These are phyloP conservation scores for Talaromyces nanjingensis DNA, from an alignment of 495 filamentous ascomycete genomes.

Conservation along the genomic window DNA sequence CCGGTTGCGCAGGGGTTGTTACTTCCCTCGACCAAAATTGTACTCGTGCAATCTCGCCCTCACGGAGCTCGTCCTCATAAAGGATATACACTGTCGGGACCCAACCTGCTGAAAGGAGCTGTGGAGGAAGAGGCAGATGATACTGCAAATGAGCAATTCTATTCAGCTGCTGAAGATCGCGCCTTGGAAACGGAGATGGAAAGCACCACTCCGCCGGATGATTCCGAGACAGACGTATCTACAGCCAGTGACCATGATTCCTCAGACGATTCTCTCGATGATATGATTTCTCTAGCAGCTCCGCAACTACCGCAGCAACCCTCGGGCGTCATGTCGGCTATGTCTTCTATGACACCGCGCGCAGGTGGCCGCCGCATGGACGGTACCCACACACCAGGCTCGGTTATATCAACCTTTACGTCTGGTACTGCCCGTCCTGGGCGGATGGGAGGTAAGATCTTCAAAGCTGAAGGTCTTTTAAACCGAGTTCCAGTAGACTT, in stretches of 20 bases:
- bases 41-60: conserved; percentile 56
- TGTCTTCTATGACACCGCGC: conserved; percentile 65
- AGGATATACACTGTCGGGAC: conserved; percentile 18
- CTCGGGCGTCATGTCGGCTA: conserved; percentile 62
- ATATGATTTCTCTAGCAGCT: conserved; percentile 75
- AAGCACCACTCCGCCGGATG: conserved; percentile 43
- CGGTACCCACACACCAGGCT: conserved; percentile 69
- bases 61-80: conserved; percentile 27
- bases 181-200: conserved; percentile 50
- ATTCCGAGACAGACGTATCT: conserved; percentile 45
- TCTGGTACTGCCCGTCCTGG: conserved; percentile 66
- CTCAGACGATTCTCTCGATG: conserved; percentile 73
- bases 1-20: conserved; percentile 82
- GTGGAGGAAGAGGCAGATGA: conserved; percentile 67
- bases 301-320: conserved; percentile 66
- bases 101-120: conserved; percentile 47
- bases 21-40: conserved; percentile 60
- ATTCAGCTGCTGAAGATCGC: conserved; percentile 75
- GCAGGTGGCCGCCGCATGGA: conserved; percentile 55
- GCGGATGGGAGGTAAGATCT: conserved; percentile 53
- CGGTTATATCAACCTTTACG: conserved; percentile 79
- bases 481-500: conserved; percentile 66
- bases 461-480: conserved; percentile 73
- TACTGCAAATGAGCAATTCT: conserved; percentile 82
- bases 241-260: conserved; percentile 50